phyloP scores from a whole-genome alignment of 2,329 filamentous ascomycete genomes.

The Calonectria pauciramosa region DNA sequence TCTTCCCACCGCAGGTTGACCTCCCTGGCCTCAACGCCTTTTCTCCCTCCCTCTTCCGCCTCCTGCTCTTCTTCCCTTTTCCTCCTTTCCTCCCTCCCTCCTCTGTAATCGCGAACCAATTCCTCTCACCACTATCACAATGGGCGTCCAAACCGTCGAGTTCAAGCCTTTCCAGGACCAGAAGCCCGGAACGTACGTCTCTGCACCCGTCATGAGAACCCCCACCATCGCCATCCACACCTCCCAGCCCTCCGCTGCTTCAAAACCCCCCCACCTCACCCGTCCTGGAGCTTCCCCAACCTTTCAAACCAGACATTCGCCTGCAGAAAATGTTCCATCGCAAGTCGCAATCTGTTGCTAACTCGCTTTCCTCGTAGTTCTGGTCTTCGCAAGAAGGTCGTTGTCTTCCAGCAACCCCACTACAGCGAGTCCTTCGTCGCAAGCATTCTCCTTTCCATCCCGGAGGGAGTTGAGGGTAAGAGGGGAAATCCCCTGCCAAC shows the following conservation, averaged over 20 bases:
- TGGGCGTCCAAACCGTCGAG: constrained; percentile 83
- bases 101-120: constrained; percentile 17
- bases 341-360: constrained; percentile 10
- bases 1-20: constrained; percentile 29
- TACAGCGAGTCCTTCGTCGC: constrained; percentile 97
- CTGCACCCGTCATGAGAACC: constrained; percentile 21
- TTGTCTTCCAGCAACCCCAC: constrained; percentile 93
- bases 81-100: constrained; percentile 14
- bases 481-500: constrained; percentile 11
- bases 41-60: not conserved
- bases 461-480: constrained; percentile 86
- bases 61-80: constrained; percentile 2
- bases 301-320: not conserved
- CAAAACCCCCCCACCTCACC: constrained; percentile 2
- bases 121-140: constrained; percentile 55
- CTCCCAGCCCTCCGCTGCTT: constrained; percentile 37
- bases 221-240: constrained; percentile 18
- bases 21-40: constrained; percentile 20
- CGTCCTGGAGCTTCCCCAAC: constrained; percentile 16
- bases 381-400: constrained; percentile 98
- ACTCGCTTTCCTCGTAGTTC: constrained; percentile 70
- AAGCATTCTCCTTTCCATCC: constrained; percentile 95
- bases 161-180: constrained; percentile 93
- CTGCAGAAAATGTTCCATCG: not conserved
- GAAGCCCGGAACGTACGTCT: constrained; percentile 97